Evolutionary conservation across 768 basidiomycete genomes (phyloP).

Genomic region (Dentipellis fragilis): DNA sequence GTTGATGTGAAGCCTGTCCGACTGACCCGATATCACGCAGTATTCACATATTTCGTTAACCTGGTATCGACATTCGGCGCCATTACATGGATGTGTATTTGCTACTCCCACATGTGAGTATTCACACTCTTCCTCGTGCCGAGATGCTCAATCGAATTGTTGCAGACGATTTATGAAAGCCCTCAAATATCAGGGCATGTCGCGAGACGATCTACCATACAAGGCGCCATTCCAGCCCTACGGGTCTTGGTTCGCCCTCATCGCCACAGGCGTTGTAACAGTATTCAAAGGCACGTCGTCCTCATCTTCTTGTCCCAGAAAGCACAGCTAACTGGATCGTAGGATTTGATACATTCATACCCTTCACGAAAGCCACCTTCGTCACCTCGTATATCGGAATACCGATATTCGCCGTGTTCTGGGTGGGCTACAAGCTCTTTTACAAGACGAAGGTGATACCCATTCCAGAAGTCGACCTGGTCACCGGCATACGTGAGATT

Average conservation of each 20-base stretch:
- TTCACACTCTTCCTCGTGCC: not conserved
- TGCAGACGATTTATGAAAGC: slow-evolving; percentile 39
- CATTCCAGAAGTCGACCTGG: slow-evolving; percentile 45
- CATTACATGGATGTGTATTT: slow-evolving; percentile 35
- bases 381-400: slow-evolving; percentile 41
- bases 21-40: slow-evolving; percentile 2
- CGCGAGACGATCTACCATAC: slow-evolving; percentile 33
- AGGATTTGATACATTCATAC: slow-evolving; percentile 31
- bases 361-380: slow-evolving; percentile 45
- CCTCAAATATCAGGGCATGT: slow-evolving; percentile 32
- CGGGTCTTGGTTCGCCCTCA: slow-evolving; percentile 50
- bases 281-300: slow-evolving; percentile 40
- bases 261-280: slow-evolving; percentile 40
- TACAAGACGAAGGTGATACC: slow-evolving; percentile 27
- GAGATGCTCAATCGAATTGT: slow-evolving; percentile 14
- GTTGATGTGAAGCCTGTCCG: not conserved
- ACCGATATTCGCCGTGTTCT: slow-evolving; percentile 25
- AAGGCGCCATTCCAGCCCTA: slow-evolving; percentile 56
- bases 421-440: slow-evolving; percentile 26
- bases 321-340: slow-evolving; percentile 9
- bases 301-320: slow-evolving; percentile 3
- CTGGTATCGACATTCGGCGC: slow-evolving; percentile 32
- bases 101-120: slow-evolving; percentile 50
- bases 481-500: slow-evolving; percentile 47
- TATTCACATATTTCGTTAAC: slow-evolving; percentile 30